Conservation (phyloP, 495 filamentous ascomycete genomes). For the Podospora pseudopauciseta region DNA sequence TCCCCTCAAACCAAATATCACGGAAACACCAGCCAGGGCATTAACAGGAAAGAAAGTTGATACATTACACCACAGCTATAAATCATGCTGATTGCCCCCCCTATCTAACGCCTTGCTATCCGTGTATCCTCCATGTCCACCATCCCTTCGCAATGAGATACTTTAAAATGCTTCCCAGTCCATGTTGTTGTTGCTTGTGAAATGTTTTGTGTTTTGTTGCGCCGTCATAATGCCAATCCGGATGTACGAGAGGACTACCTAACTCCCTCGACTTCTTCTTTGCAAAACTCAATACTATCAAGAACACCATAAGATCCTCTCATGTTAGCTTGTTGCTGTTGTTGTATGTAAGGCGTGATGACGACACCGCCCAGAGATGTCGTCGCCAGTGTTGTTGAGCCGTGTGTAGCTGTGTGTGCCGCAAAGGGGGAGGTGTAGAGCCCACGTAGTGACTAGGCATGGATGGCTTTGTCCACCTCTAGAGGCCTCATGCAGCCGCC, state of each 20-base stretch:
- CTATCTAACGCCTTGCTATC: conserved; percentile 23
- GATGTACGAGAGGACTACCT: conserved; percentile 44
- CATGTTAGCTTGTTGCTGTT: background rate
- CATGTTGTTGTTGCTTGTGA: background rate
- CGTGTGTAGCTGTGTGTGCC: background rate
- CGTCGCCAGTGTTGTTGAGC: conserved; percentile 8
- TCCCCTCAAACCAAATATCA: background rate
- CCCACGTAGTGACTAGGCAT: conserved; percentile 29
- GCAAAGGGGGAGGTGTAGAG: background rate
- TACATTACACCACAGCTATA: background rate
- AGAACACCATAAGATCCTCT: background rate
- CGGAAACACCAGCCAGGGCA: background rate
- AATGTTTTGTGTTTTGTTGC: conserved; percentile 15
- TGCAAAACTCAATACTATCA: conserved; percentile 1
- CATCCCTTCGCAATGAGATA: conserved; percentile 9
- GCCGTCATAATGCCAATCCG: conserved; percentile 31
- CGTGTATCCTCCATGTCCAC: background rate
- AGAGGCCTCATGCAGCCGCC: conserved; percentile 33
- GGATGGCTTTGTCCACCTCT: conserved; percentile 34
- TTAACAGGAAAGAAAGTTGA: background rate
- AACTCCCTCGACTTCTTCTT: conserved; percentile 40
- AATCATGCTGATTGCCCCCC: background rate
- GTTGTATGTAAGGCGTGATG: background rate
- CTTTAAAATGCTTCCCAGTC: conserved; percentile 22
- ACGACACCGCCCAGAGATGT: background rate